A percentile compares a stretch with the other conserved stretches of the same genome.
Evolutionary conservation across 495 filamentous ascomycete species (phyloP).

Genomic region (Aspergillus bridgeri): DNA sequence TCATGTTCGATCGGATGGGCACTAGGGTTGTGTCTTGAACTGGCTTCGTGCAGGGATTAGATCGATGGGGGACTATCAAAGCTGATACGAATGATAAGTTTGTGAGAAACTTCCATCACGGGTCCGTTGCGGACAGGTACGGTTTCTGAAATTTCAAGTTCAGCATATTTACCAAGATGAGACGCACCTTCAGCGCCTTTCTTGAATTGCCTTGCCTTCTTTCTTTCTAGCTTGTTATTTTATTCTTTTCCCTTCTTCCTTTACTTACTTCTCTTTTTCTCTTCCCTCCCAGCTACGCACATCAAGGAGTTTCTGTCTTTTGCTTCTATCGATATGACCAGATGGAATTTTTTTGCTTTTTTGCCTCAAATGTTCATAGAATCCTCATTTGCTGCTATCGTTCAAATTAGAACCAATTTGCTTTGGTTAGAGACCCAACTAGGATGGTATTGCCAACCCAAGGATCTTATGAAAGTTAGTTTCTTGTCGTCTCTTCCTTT

Average conservation of each 20-base stretch:
- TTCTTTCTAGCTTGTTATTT: not conserved
- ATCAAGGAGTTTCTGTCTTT: not conserved
- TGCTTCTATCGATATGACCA: not conserved
- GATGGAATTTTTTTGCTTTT: not conserved
- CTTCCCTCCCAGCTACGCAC: not conserved
- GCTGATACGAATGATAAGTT: not conserved
- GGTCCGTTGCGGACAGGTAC: not conserved
- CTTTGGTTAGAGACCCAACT: not conserved
- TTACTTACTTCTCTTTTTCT: not conserved
- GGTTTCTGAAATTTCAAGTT: not conserved
- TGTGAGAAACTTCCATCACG: not conserved
- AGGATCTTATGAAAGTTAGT: too few species aligned
- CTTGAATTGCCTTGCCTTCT: not conserved
- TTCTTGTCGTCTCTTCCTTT: too few species aligned
- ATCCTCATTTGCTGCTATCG: not conserved
- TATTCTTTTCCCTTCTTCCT: not conserved
- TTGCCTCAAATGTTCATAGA: not conserved
- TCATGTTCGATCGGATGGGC: conserved; percentile 44
- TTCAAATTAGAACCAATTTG: not conserved
- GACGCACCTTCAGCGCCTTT: not conserved
- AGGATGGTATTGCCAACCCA: too few species aligned
- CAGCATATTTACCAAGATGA: not conserved
- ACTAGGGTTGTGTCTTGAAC: conserved; percentile 35
- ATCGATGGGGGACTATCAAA: not conserved
- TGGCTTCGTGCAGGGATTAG: not conserved